Conservation (phyloP, 306 rosid species). For the Sechiopsis laciniata region DNA sequence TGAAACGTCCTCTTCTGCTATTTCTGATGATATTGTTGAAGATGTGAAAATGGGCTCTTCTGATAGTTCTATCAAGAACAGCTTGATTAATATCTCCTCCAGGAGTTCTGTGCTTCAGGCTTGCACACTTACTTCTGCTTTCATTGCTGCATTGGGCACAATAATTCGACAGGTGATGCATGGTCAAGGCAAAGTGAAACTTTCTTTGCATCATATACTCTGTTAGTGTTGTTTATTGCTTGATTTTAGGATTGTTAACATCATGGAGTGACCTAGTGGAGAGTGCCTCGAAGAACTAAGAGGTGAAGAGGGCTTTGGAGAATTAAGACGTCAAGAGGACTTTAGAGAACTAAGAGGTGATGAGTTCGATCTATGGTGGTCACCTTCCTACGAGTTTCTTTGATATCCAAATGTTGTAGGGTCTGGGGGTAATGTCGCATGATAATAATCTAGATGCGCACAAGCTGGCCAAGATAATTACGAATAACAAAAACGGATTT, state of each 20-base stretch:
- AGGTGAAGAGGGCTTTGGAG: no score
- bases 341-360: no score
- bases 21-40: conserved; percentile 34
- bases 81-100: conserved; percentile 37
- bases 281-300: no score
- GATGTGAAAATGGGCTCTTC: conserved; percentile 31
- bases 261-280: no score
- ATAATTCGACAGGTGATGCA: conserved; percentile 58
- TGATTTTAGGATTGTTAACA: not conserved
- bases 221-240: not conserved
- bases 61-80: conserved; percentile 36
- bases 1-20: conserved; percentile 30
- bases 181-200: not conserved
- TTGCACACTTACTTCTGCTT: conserved; percentile 61
- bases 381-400: no score
- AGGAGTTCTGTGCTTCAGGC: conserved; percentile 75
- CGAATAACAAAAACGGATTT: no score
- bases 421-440: no score
- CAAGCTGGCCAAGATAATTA: no score
- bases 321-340: no score
- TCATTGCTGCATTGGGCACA: conserved; percentile 64
- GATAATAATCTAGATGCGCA: no score
- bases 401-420: no score
- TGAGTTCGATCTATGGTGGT: no score
- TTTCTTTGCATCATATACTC: not conserved